Evolutionary conservation across 768 basidiomycete species (phyloP).

Genomic region (Mycena venus): DNA sequence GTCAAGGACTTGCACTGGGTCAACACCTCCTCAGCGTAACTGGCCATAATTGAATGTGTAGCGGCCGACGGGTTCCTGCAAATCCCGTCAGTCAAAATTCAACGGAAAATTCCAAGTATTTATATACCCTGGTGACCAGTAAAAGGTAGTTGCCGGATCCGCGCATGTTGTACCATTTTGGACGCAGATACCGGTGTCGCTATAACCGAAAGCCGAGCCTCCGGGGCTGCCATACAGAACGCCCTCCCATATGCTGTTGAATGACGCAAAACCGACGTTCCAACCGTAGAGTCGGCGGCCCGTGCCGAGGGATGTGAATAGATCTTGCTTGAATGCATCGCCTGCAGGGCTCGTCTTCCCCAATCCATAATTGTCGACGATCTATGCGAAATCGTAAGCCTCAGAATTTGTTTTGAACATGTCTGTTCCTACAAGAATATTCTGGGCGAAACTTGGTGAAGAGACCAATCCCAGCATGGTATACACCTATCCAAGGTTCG

Average conservation of each 20-base stretch:
- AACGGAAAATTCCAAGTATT: not conserved
- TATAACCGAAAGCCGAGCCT: slow-evolving; percentile 55
- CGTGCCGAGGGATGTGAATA: slow-evolving; percentile 50
- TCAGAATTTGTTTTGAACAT: not conserved
- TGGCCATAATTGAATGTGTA: slow-evolving; percentile 26
- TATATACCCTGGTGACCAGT: slow-evolving; percentile 56
- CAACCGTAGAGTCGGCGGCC: slow-evolving; percentile 36
- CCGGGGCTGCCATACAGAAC: slow-evolving; percentile 50
- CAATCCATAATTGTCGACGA: slow-evolving; percentile 56
- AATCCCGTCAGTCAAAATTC: not conserved
- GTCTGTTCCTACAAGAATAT: slow-evolving; percentile 51
- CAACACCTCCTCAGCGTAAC: slow-evolving; percentile 23
- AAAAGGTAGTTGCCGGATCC: slow-evolving; percentile 55
- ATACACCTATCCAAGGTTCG: not conserved
- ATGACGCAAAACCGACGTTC: slow-evolving; percentile 51
- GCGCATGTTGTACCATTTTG: slow-evolving; percentile 33
- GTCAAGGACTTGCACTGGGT: slow-evolving; percentile 23
- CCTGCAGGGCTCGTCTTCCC: slow-evolving; percentile 50
- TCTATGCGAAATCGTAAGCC: not conserved
- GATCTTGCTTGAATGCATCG: slow-evolving; percentile 52
- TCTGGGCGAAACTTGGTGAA: slow-evolving; percentile 55
- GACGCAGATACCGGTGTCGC: slow-evolving; percentile 39
- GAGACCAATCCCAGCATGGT: slow-evolving; percentile 51
- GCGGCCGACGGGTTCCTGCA: slow-evolving; percentile 24
- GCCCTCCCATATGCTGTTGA: slow-evolving; percentile 53